Conservation (phyloP, 495 filamentous ascomycete species). For the Cercophora newfieldiana region DNA sequence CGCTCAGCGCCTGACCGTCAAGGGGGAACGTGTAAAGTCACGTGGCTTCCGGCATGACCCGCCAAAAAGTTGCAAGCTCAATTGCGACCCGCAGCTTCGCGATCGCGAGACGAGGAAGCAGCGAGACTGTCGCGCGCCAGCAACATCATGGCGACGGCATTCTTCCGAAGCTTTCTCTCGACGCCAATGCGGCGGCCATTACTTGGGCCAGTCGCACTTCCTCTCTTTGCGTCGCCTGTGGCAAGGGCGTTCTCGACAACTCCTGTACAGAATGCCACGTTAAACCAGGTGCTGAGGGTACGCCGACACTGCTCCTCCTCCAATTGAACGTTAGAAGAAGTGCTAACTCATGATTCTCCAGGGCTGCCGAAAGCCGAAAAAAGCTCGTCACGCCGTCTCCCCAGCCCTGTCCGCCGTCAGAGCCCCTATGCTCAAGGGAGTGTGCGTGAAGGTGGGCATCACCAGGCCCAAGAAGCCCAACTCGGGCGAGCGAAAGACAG, state of each 20-base stretch:
- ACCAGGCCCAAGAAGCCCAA: slow-evolving; percentile 99
- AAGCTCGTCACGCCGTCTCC: slow-evolving; percentile 77
- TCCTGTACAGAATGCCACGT: slow-evolving; percentile 53
- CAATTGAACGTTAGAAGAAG: background rate
- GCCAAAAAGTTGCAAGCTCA: slow-evolving; percentile 21
- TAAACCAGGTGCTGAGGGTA: slow-evolving; percentile 60
- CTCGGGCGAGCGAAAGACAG: slow-evolving; percentile 90
- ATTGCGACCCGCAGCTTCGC: slow-evolving; percentile 3
- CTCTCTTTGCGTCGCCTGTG: slow-evolving; percentile 1
- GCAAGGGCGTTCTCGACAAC: slow-evolving; percentile 51
- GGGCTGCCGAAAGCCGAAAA: slow-evolving; percentile 73
- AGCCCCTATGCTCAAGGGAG: slow-evolving; percentile 85
- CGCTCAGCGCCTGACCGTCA: slow-evolving; percentile 21
- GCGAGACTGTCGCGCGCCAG: slow-evolving; percentile 12
- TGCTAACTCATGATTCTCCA: slow-evolving; percentile 38
- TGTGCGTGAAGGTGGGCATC: slow-evolving; percentile 87
- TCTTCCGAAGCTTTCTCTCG: slow-evolving; percentile 30
- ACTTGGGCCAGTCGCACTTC: background rate
- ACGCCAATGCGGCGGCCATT: slow-evolving; percentile 31
- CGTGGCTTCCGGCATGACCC: slow-evolving; percentile 18
- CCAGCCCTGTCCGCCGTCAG: slow-evolving; percentile 71
- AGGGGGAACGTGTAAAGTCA: slow-evolving; percentile 19
- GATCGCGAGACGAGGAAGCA: background rate
- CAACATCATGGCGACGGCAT: slow-evolving; percentile 30
- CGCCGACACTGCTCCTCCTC: slow-evolving; percentile 19